phyloP scores from a whole-genome alignment of 148 eudicot genomes.

The Chenopodium berlandieri region DNA sequence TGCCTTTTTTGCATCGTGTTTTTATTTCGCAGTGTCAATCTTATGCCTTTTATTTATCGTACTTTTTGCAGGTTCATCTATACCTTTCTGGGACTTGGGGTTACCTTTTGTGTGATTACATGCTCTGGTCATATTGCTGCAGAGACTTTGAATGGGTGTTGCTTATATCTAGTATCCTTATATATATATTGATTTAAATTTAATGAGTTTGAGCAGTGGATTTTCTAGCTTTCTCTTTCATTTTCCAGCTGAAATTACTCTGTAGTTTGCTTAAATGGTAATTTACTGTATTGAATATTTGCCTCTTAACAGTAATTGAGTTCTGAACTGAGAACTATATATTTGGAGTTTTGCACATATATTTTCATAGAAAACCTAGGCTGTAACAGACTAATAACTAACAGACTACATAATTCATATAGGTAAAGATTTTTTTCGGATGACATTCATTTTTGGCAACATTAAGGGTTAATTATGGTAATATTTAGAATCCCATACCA shows the following conservation, averaged over 20 bases:
- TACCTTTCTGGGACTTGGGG: conserved; percentile 62
- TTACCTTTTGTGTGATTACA: conserved; percentile 52
- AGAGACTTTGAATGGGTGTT: conserved; percentile 76
- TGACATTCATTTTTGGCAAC: background rate
- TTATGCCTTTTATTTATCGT: background rate
- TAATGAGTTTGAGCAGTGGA: background rate
- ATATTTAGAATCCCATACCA: background rate
- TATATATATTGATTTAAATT: background rate
- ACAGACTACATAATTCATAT: too few species aligned
- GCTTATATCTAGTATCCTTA: conserved; percentile 77
- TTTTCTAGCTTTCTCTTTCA: background rate
- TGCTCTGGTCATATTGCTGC: conserved; percentile 85
- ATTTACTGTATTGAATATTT: background rate
- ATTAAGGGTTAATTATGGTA: too few species aligned
- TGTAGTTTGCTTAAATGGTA: background rate
- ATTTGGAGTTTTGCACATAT: too few species aligned
- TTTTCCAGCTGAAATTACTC: background rate
- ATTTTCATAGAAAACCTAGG: too few species aligned
- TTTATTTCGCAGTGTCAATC: background rate
- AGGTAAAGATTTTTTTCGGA: too few species aligned
- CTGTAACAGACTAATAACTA: too few species aligned
- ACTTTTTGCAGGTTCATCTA: conserved; percentile 67
- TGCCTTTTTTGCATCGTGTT: background rate
- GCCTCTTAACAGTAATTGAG: background rate
- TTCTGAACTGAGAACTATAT: too few species aligned